phyloP scores from a whole-genome alignment of 306 rosid genomes.

The Dryas alaskensis region DNA sequence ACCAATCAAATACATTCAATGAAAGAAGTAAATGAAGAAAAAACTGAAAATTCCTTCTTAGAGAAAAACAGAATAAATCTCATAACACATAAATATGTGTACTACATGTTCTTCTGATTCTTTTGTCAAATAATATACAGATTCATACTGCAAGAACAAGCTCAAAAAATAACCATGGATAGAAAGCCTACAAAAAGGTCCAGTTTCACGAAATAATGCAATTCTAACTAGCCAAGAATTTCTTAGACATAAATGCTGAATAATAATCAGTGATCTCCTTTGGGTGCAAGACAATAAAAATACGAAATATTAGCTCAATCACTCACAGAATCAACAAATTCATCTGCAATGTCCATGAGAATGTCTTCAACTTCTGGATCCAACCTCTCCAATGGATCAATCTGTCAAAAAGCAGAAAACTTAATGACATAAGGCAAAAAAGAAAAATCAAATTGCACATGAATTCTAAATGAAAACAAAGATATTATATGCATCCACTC shows the following conservation, averaged over 20 bases:
- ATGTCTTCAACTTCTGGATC: conserved; percentile 90
- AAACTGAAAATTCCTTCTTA: not conserved
- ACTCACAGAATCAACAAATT: conserved; percentile 94
- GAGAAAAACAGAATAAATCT: not conserved
- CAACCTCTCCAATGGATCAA: conserved; percentile 79
- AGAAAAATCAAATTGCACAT: not conserved
- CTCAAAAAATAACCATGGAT: not conserved
- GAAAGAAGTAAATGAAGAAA: not conserved
- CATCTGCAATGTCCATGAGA: conserved; percentile 86
- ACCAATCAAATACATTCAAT: not conserved
- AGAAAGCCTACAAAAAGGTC: not conserved
- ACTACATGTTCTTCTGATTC: not conserved
- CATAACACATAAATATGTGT: not conserved
- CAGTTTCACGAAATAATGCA: conserved; percentile 5
- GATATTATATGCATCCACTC: not conserved
- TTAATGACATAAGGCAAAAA: not conserved
- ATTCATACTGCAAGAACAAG: not conserved
- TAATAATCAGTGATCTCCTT: not conserved
- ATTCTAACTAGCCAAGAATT: not conserved
- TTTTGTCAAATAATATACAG: not conserved
- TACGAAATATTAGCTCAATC: conserved; percentile 14
- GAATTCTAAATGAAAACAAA: conserved; percentile 8
- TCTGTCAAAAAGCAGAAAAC: conserved; percentile 46
- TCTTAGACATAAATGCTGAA: not conserved
- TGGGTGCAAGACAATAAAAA: conserved; percentile 4